Conservation (phyloP, 306 rosid genomes). For the Lablab purpureus region DNA sequence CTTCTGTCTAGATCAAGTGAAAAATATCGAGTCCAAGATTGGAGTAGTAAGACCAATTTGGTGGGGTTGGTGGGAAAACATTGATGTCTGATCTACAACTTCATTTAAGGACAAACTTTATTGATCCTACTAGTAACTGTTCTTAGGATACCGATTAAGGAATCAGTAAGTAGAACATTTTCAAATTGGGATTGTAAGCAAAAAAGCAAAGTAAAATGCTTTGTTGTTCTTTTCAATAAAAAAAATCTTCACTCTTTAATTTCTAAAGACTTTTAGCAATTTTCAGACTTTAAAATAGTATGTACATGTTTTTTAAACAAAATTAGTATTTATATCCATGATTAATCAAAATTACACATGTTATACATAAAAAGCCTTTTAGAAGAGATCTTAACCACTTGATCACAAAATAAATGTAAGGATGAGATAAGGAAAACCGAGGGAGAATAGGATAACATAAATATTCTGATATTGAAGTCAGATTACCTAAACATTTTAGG, state of each 20-base stretch:
- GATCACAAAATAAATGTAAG: background rate
- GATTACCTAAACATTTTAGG: background rate
- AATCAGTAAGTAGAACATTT: too few relatives aligned
- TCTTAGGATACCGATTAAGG: too few relatives aligned
- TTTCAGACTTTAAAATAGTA: too few relatives aligned
- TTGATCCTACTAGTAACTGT: too few relatives aligned
- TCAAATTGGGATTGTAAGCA: too few relatives aligned
- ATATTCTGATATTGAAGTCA: background rate
- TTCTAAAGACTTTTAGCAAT: background rate
- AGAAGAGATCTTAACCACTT: background rate
- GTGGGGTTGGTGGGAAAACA: background rate
- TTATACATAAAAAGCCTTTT: background rate
- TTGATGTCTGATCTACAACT: background rate
- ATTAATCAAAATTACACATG: background rate
- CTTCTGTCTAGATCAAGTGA: constrained; percentile 55
- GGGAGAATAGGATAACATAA: too few relatives aligned
- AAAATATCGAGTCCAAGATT: constrained; percentile 56
- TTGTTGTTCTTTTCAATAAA: too few relatives aligned
- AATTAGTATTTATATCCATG: too few relatives aligned
- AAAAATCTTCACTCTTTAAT: background rate
- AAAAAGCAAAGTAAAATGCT: too few relatives aligned
- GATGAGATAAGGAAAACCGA: background rate
- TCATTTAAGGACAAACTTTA: background rate
- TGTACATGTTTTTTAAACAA: too few relatives aligned
- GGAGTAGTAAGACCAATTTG: constrained; percentile 55